These are phyloP conservation scores for Limtongia smithiae DNA, from an alignment of 805 yeast species.

Conservation along the genomic window DNA sequence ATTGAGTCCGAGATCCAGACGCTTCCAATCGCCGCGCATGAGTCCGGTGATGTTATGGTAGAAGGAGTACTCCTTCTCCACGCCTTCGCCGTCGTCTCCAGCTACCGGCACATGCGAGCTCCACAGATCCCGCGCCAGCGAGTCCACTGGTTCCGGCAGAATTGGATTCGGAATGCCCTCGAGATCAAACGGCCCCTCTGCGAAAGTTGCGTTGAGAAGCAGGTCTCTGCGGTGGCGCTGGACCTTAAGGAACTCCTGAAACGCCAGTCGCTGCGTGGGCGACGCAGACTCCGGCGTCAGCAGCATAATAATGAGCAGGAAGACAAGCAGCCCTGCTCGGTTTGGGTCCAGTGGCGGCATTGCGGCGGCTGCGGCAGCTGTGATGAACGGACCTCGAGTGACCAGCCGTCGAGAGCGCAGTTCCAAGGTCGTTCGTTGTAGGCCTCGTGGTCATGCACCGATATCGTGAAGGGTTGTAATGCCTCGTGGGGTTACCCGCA, in stretches of 20 bases:
- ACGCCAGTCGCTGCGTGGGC: conserved; percentile 23
- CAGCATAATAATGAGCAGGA: conserved; percentile 26
- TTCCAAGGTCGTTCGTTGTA: too few relatives aligned
- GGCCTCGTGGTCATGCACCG: too few relatives aligned
- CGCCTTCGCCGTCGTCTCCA: too few relatives aligned
- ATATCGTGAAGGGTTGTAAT: too few relatives aligned
- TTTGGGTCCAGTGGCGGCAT: conserved; percentile 22
- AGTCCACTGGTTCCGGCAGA: conserved; percentile 56
- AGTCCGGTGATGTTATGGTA: conserved; percentile 25
- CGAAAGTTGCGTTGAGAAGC: conserved; percentile 23
- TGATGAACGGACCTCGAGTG: too few relatives aligned
- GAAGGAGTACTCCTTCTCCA: conserved; percentile 20
- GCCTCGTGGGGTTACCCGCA: too few relatives aligned
- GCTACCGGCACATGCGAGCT: conserved; percentile 23
- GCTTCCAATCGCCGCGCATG: conserved; percentile 22
- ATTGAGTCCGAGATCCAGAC: conserved; percentile 12
- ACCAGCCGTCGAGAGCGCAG: too few relatives aligned
- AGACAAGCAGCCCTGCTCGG: conserved; percentile 25
- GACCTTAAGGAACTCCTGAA: conserved; percentile 21
- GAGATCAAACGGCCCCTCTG: conserved; percentile 20
- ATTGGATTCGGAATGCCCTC: conserved; percentile 40
- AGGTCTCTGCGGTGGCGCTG: conserved; percentile 22
- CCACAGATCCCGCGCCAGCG: conserved; percentile 55
- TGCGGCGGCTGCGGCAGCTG: conserved; percentile 4
- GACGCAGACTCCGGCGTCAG: conserved; percentile 27